These are phyloP conservation scores for Beverwykella pulmonaria DNA, from an alignment of 495 filamentous ascomycete genomes.

Conservation along the genomic window DNA sequence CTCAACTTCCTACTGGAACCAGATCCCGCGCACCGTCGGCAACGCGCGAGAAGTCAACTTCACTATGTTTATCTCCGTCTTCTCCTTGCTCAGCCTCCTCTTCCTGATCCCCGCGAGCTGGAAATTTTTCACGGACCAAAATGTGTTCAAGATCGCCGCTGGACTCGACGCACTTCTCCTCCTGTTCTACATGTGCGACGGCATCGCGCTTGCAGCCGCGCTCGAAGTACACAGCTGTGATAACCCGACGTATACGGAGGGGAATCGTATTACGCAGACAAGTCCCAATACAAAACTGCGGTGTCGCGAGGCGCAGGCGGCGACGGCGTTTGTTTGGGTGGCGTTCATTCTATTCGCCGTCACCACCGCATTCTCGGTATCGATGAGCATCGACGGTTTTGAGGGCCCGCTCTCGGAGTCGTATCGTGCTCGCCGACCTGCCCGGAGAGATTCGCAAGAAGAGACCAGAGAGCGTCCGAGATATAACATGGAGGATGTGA, in stretches of 20 bases:
- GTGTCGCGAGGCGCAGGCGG: not conserved
- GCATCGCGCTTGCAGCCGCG: conserved; percentile 1
- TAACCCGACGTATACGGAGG: not conserved
- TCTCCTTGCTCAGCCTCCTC: not conserved
- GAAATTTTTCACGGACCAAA: conserved; percentile 3
- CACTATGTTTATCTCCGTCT: conserved; percentile 7
- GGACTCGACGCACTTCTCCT: not conserved
- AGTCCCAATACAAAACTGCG: conserved; percentile 4
- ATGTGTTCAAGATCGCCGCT: not conserved
- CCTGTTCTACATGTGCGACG: conserved; percentile 1
- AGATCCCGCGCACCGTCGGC: not conserved
- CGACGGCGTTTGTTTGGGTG: not conserved
- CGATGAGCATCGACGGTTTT: not conserved
- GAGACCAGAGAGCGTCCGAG: not conserved
- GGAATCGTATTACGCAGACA: not conserved
- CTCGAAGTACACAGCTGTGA: not conserved
- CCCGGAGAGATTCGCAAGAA: not conserved
- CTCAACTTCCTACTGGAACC: not conserved
- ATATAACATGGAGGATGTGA: conserved; percentile 1
- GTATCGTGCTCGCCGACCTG: not conserved
- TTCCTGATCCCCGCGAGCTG: conserved; percentile 5
- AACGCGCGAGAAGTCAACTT: conserved; percentile 4
- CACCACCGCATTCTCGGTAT: not conserved
- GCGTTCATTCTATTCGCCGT: not conserved
- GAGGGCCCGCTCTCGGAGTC: not conserved